Evolutionary conservation across 306 rosid genomes (phyloP), one percentile per base, ranked within the genome.

Genomic region (Ochetophila trinervis): DNA sequence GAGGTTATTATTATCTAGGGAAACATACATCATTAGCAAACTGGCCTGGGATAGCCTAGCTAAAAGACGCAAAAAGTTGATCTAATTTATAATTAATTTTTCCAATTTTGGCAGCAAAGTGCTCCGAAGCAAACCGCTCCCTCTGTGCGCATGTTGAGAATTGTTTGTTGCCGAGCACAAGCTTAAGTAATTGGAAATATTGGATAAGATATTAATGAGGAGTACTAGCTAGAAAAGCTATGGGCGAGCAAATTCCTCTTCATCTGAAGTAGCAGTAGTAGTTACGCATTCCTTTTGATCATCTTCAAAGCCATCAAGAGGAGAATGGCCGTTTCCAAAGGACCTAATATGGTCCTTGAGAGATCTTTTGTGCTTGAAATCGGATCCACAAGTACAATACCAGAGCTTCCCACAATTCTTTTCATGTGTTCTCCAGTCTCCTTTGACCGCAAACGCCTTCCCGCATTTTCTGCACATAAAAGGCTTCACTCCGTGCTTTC

Each of bases 341-440:
- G 98, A 89, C 23, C 87, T 76, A 30, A 93, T 76, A 18, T 89
- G 98, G 52, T 93, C 98, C 60, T 89, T 93, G 20, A 93, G 98
- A 0, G 98, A 93, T 40, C 98, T 74, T 22, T 93, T 93, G 82
- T 93, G 98, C 63, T 93, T 93, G 67, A 89, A 89, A 61, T 93
- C 98, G 0, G 98, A 89, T n/a, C 98, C 97, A 65, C 98, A 93
- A 30, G 83, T 75, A 79, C 98, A 93, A 73, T 84, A 93, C 98
- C 98, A 93, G 1, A 93, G 72, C 79, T 89, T 93, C 16, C 98
- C 98, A 61, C 98, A 92, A 60, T 92, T 92, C 80, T 92, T 92
- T 74, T 92, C 98, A 30, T 92, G 98, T 37, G 98, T 92, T 78
- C 98, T 79, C 98, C 98, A 92, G 52, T 92, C 98, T 8, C 98